phyloP scores from a whole-genome alignment of 2,329 filamentous ascomycete genomes.

The Colletotrichum musae region DNA sequence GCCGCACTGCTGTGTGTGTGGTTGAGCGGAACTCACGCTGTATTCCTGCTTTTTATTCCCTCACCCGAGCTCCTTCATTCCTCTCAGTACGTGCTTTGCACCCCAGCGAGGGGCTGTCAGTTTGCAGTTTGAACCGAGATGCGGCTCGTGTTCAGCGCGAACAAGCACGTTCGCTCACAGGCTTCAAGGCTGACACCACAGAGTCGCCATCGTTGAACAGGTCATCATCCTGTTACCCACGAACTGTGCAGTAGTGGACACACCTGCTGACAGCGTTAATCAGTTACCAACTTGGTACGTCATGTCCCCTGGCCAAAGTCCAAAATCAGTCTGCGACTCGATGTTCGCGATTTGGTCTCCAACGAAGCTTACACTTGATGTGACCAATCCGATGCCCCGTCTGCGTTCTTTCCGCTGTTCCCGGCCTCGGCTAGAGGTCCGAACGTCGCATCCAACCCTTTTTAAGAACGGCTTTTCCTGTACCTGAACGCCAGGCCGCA shows the following conservation, averaged over 20 bases:
- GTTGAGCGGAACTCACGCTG: background rate
- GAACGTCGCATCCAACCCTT: constrained; percentile 2
- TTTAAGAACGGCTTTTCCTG: background rate
- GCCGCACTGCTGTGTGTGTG: background rate
- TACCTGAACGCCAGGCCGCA: background rate
- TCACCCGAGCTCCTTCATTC: background rate
- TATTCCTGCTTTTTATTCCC: constrained; percentile 16
- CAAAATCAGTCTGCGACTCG: background rate
- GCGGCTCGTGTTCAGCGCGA: too few relatives aligned
- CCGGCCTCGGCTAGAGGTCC: constrained; percentile 11
- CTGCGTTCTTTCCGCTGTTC: background rate
- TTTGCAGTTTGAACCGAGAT: background rate
- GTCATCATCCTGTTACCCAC: too few relatives aligned
- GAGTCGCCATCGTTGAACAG: too few relatives aligned
- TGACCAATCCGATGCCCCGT: constrained; percentile 7
- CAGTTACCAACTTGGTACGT: background rate
- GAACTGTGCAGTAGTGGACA: too few relatives aligned
- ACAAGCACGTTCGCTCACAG: too few relatives aligned
- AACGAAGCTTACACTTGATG: background rate
- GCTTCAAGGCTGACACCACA: too few relatives aligned
- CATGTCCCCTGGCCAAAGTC: too few relatives aligned
- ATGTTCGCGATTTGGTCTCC: background rate
- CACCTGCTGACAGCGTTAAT: background rate
- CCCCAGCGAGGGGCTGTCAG: background rate
- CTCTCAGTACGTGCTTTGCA: background rate